Conservation (phyloP, 1,284 basidiomycete species). For the Cryptococcus maquisensis region DNA sequence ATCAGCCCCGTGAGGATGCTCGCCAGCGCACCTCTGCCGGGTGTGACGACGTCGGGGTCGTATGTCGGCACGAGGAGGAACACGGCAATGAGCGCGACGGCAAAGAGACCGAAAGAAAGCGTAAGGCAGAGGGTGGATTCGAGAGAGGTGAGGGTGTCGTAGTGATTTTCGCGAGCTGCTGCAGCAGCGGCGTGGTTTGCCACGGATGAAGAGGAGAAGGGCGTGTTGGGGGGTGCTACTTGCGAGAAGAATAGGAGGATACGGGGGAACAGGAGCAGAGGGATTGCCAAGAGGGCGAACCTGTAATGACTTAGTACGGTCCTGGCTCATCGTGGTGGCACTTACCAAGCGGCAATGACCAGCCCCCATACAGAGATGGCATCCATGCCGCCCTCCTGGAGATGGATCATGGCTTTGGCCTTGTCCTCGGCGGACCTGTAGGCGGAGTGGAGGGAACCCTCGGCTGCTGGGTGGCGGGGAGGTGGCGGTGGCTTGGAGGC, state of each 20-base stretch:
- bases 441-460: slow-evolving; percentile 21
- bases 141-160: slow-evolving; percentile 41
- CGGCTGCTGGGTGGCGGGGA: slow-evolving; percentile 21
- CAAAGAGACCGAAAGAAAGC: slow-evolving; percentile 37
- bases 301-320: slow-evolving; percentile 15
- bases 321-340: too few relatives aligned
- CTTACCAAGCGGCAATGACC: slow-evolving; percentile 36
- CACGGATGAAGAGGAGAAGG: slow-evolving; percentile 3
- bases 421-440: slow-evolving; percentile 39
- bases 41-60: slow-evolving; percentile 20
- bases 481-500: slow-evolving; percentile 18
- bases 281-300: slow-evolving; percentile 38
- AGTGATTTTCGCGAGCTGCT: slow-evolving; percentile 31
- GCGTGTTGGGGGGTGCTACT: slow-evolving; percentile 14
- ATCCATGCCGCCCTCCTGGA: slow-evolving; percentile 38
- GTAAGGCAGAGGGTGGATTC: slow-evolving; percentile 38
- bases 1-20: slow-evolving; percentile 34
- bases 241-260: slow-evolving; percentile 47
- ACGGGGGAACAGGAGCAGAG: slow-evolving; percentile 44
- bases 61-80: slow-evolving; percentile 38
- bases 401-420: slow-evolving; percentile 37
- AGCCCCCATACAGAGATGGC: slow-evolving; percentile 32
- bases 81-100: slow-evolving; percentile 32
- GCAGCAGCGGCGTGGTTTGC: slow-evolving; percentile 6
- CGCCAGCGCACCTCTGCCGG: slow-evolving; percentile 28